Percentiles rank a stretch among this genome's conserved stretches.
These are phyloP conservation scores for Aspergillus ellipticus DNA, from an alignment of 495 filamentous ascomycete genomes.

Conservation along the genomic window DNA sequence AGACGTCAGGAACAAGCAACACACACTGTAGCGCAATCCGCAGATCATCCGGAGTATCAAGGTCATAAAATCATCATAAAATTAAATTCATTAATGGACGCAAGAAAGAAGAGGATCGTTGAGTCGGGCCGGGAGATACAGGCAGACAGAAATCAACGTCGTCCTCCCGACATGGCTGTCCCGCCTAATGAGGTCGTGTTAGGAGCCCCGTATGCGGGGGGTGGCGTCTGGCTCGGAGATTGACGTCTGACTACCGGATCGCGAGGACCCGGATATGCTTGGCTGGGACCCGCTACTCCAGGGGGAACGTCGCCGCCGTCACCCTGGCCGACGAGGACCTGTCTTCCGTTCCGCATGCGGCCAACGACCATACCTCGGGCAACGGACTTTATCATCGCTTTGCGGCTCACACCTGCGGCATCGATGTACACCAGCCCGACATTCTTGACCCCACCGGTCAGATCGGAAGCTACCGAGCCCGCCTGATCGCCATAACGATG, in stretches of 20 bases:
- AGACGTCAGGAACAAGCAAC: no score
- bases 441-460: conserved; percentile 88
- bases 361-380: conserved; percentile 99
- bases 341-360: conserved; percentile 74
- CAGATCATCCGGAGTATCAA: no score
- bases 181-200: conserved; percentile 35
- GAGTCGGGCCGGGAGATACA: not conserved
- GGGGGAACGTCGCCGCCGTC: conserved; percentile 58
- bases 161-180: conserved; percentile 30
- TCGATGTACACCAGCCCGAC: conserved; percentile 98
- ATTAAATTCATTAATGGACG: not conserved
- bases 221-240: conserved; percentile 35
- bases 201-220: conserved; percentile 40
- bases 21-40: no score
- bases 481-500: conserved; percentile 87
- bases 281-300: conserved; percentile 15
- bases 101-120: not conserved
- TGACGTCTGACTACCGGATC: conserved; percentile 28
- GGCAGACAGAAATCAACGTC: conserved; percentile 22
- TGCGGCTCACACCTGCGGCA: conserved; percentile 81
- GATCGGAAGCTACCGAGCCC: conserved; percentile 61
- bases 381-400: conserved; percentile 85
- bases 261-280: conserved; percentile 10
- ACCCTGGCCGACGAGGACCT: conserved; percentile 78
- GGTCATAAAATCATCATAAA: no score